Conservation (phyloP, 345 rosid species). For the Luvunga scandens region DNA sequence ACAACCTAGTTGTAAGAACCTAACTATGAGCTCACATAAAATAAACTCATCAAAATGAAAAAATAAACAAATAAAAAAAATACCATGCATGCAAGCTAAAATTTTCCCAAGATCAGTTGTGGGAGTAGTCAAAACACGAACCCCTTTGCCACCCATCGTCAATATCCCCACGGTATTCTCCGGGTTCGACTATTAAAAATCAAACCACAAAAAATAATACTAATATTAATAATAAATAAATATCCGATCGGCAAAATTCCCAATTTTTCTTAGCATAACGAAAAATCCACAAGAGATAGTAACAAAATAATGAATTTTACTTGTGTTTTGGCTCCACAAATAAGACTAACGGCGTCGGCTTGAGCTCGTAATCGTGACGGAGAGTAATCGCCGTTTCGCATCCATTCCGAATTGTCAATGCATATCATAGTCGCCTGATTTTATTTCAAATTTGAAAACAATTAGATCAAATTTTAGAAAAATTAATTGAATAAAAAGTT, state of each 20-base stretch:
- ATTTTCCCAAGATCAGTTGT: conserved; percentile 78
- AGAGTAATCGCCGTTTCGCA: conserved; percentile 82
- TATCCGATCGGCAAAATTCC: no score
- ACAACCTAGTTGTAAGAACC: neutral
- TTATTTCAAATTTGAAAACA: neutral
- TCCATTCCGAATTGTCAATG: conserved; percentile 85
- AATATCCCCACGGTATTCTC: conserved; percentile 81
- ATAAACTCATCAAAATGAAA: neutral
- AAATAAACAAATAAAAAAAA: neutral
- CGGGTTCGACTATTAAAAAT: conserved; percentile 59
- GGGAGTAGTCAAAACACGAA: conserved; percentile 71
- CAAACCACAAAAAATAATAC: neutral
- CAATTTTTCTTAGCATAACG: conserved; percentile 6
- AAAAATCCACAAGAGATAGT: neutral
- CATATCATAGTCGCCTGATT: conserved; percentile 82
- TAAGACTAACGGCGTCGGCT: conserved; percentile 73
- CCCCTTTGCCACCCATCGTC: conserved; percentile 88
- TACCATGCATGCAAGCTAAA: conserved; percentile 80
- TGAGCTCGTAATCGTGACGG: conserved; percentile 73
- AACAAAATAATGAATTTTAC: conserved; percentile 21
- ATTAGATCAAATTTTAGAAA: neutral
- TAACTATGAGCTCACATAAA: neutral
- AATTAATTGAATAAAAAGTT: no score
- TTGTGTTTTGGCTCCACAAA: conserved; percentile 80
- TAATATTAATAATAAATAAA: neutral